Base-by-base conservation (phyloP, 2,329 filamentous ascomycete genomes). In the Colletotrichum musae region DNA sequence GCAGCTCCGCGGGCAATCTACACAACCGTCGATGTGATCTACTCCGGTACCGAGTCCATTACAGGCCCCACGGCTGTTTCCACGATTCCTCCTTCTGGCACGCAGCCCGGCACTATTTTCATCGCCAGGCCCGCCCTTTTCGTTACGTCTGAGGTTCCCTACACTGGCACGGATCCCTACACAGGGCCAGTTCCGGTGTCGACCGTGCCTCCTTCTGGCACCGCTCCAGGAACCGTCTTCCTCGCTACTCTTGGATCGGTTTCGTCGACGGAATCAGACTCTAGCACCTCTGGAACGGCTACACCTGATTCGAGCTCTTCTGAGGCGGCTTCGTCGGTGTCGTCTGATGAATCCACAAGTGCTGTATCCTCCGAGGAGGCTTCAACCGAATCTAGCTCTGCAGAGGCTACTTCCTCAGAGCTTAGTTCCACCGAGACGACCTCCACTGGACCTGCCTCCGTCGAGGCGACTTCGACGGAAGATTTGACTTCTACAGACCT, bases 171-270 rank as follows among this genome's bases (percentile, higher is more conserved):
- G 2, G 47, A 18, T n/a, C 51, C 62, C 3, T 61, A 66, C 26
- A 66, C 51, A 5, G 62, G 62, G 2, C 67, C 67, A 4, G n/a
- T 52, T 2, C 48, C 62, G 4, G 21, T 70, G 5, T 60, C 62
- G 16, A 71, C 70, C 2, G 41, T 70, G 0, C 41, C 21, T 3
- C 70, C 66, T 15, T 63, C 47, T 12, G 64, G 62, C 4, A 67
- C 64, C 16, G 47, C 12, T 4, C 70, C 68, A 0, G 70, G 72
- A 0, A 69, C 65, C 1, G n/a, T 71, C 4, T 58, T 72, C 16
- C 57, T 71, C 0, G 58, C 65, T 4, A 39, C 58, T 3, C 61
- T 69, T 4, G 68, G 63, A 7, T 41, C 43, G 3, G 54, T 67
- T 3, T 72, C 70, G 0, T 50, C 67, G 6, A 63, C 59, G 6